These are phyloP conservation scores for Ascodesmis nigricans DNA, from an alignment of 495 filamentous ascomycete species.

Conservation along the genomic window DNA sequence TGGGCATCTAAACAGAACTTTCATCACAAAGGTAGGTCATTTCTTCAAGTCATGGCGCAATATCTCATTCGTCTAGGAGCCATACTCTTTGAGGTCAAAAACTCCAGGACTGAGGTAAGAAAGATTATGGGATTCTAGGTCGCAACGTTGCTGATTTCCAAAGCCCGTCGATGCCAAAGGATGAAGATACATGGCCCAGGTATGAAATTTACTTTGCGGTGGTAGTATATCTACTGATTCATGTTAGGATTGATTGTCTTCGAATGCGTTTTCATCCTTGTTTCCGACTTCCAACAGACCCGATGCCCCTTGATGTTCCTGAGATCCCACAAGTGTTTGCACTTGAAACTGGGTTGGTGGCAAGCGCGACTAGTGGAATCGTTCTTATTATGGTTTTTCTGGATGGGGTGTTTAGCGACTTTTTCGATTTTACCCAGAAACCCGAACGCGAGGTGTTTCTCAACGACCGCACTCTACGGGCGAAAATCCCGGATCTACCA, in stretches of 20 bases:
- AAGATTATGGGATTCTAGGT: too few species aligned
- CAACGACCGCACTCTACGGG: slow-evolving; percentile 51
- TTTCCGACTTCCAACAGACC: slow-evolving; percentile 64
- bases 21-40: slow-evolving; percentile 10
- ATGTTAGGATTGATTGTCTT: slow-evolving; percentile 42
- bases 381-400: slow-evolving; percentile 60
- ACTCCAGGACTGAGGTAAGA: slow-evolving; percentile 15
- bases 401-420: slow-evolving; percentile 48
- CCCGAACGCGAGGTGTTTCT: slow-evolving; percentile 49
- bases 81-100: slow-evolving; percentile 17
- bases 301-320: slow-evolving; percentile 34
- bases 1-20: slow-evolving; percentile 13
- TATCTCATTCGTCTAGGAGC: slow-evolving; percentile 11
- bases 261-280: slow-evolving; percentile 80
- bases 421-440: slow-evolving; percentile 54
- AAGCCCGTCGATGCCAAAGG: slow-evolving; percentile 14
- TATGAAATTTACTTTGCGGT: slow-evolving; percentile 1
- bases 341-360: slow-evolving; percentile 57
- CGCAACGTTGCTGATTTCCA: slow-evolving; percentile 5
- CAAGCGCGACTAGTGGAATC: slow-evolving; percentile 62
- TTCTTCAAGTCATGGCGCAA: background rate
- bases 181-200: slow-evolving; percentile 16
- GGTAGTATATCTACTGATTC: slow-evolving; percentile 5
- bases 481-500: slow-evolving; percentile 41
- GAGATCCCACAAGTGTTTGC: slow-evolving; percentile 74